These are phyloP conservation scores for Saturnispora besseyi DNA, from an alignment of 805 yeast species.

Conservation along the genomic window DNA sequence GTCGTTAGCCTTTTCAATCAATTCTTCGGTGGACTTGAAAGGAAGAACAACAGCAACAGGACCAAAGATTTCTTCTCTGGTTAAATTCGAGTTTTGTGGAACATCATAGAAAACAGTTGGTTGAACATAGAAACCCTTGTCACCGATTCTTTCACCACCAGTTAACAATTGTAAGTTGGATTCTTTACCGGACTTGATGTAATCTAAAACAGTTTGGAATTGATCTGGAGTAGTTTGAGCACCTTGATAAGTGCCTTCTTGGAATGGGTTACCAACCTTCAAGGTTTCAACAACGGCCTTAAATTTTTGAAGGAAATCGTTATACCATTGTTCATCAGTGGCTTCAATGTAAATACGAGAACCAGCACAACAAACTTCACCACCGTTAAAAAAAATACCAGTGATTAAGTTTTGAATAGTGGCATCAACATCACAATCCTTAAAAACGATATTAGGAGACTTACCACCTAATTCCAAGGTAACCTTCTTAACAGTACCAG, in stretches of 20 bases:
- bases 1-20: slow-evolving; percentile 63
- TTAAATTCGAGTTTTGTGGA: slow-evolving; percentile 62
- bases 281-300: slow-evolving; percentile 37
- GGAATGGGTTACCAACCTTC: slow-evolving; percentile 76
- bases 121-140: slow-evolving; percentile 60
- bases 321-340: slow-evolving; percentile 47
- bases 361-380: slow-evolving; percentile 92
- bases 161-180: slow-evolving; percentile 65
- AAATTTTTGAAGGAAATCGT: slow-evolving; percentile 52
- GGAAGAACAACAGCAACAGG: slow-evolving; percentile 75
- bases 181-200: slow-evolving; percentile 52
- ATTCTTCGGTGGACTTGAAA: slow-evolving; percentile 68
- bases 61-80: slow-evolving; percentile 83
- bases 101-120: slow-evolving; percentile 89
- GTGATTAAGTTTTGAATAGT: slow-evolving; percentile 60
- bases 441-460: slow-evolving; percentile 76
- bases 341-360: slow-evolving; percentile 74
- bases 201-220: slow-evolving; percentile 53
- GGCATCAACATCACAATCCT: slow-evolving; percentile 59
- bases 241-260: slow-evolving; percentile 60
- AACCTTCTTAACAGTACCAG: slow-evolving; percentile 65
- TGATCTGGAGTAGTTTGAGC: slow-evolving; percentile 66
- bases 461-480: slow-evolving; percentile 86
- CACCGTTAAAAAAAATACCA: slow-evolving; percentile 82
- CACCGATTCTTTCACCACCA: slow-evolving; percentile 74